These are phyloP conservation scores for Citrus maxima DNA, from an alignment of 345 rosid genomes.

Conservation along the genomic window DNA sequence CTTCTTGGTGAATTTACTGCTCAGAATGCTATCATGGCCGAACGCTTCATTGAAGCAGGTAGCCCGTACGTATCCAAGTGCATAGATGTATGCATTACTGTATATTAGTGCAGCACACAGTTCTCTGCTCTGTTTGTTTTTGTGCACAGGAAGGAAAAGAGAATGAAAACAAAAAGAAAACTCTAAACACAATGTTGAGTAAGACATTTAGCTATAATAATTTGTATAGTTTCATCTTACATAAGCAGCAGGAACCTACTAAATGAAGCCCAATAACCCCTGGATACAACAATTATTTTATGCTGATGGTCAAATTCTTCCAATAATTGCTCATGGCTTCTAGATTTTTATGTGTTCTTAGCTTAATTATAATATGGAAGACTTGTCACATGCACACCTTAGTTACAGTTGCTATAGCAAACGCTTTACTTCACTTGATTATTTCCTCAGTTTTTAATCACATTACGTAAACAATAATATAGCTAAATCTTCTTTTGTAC, in stretches of 20 bases:
- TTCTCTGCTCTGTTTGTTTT: not conserved
- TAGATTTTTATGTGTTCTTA: not conserved
- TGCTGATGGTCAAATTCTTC: not conserved
- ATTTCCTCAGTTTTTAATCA: not conserved
- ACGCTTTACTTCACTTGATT: not conserved
- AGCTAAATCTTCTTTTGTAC: not conserved
- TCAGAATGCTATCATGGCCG: slow-evolving; percentile 87
- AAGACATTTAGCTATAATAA: not conserved
- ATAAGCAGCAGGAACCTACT: not conserved
- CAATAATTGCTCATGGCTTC: not conserved
- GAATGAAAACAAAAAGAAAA: not conserved
- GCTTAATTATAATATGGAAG: not conserved
- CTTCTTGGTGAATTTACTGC: slow-evolving; percentile 85
- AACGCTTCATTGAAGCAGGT: slow-evolving; percentile 99
- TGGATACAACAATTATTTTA: not conserved
- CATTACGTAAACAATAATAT: not conserved
- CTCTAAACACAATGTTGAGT: not conserved
- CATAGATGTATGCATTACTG: not conserved
- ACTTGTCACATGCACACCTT: not conserved
- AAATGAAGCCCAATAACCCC: not conserved
- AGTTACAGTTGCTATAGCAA: not conserved
- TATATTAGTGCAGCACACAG: not conserved
- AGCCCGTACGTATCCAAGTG: slow-evolving; percentile 93
- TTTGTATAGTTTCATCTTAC: not conserved
- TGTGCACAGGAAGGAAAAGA: not conserved